Conservation (phyloP, 306 rosid species). For the Cucumis cinereus region DNA sequence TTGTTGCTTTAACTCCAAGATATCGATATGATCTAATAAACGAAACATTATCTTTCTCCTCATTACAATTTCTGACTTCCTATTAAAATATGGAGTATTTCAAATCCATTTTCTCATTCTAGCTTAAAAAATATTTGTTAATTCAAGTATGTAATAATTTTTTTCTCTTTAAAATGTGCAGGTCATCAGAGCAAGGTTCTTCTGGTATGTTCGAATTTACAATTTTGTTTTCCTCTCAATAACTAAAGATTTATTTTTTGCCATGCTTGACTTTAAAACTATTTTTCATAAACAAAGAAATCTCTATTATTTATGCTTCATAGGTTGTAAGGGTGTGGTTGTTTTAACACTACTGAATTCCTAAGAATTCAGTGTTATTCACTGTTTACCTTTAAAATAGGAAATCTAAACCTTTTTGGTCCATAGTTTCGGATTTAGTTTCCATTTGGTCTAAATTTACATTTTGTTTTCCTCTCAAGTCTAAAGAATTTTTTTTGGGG, state of each 20-base stretch:
- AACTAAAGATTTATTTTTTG: neutral
- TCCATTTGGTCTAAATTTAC: too few relatives aligned
- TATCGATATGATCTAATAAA: neutral
- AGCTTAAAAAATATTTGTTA: neutral
- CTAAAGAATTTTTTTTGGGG: neutral
- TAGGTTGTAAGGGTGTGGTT: neutral
- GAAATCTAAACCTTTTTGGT: too few relatives aligned
- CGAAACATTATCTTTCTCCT: neutral
- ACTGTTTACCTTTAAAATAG: neutral
- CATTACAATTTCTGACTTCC: neutral
- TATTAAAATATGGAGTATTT: neutral
- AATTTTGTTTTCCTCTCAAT: neutral
- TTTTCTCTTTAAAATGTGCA: constrained; percentile 18
- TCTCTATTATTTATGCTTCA: neutral
- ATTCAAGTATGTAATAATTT: neutral
- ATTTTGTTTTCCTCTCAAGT: too few relatives aligned
- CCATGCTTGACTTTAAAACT: neutral
- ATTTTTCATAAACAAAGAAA: neutral
- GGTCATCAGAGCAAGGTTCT: constrained; percentile 67
- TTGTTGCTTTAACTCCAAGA: neutral
- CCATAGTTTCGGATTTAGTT: too few relatives aligned
- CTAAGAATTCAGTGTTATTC: neutral
- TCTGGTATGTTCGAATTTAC: constrained; percentile 47
- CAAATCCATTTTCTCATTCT: neutral
- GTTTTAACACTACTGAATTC: neutral